Percentiles rank a stretch among this genome's conserved stretches.
These are phyloP conservation scores for Artomyces pyxidatus DNA, from an alignment of 768 basidiomycete species.

Conservation along the genomic window DNA sequence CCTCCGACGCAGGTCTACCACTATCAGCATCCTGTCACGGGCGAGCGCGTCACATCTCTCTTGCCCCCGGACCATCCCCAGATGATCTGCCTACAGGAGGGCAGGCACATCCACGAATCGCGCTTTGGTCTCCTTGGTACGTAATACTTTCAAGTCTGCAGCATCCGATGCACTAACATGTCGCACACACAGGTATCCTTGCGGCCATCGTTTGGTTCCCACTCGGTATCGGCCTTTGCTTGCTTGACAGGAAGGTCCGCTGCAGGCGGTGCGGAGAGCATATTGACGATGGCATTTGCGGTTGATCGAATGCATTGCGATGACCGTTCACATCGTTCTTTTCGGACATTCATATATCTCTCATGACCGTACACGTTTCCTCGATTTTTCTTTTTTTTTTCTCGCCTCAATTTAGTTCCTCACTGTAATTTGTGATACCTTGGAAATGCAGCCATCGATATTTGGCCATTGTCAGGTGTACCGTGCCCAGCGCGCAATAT, in stretches of 20 bases:
- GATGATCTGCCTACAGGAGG: constrained; percentile 74
- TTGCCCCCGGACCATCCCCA: constrained; percentile 73
- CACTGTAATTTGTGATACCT: too few species aligned
- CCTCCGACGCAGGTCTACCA: constrained; percentile 14
- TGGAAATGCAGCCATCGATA: too few species aligned
- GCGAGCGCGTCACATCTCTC: constrained; percentile 46
- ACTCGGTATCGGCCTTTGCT: constrained; percentile 67
- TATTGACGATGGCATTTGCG: constrained; percentile 27
- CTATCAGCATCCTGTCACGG: constrained; percentile 25
- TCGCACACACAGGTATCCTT: constrained; percentile 52
- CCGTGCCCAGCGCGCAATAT: too few species aligned
- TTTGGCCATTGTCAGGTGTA: too few species aligned
- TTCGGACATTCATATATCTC: too few species aligned
- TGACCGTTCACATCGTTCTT: too few species aligned
- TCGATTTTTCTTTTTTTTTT: too few species aligned
- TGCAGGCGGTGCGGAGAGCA: constrained; percentile 44
- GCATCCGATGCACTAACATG: neutral
- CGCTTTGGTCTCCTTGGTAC: constrained; percentile 65
- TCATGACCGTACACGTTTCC: too few species aligned
- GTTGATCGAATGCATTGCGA: neutral
- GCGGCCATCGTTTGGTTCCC: constrained; percentile 86
- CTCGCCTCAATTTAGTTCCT: too few species aligned
- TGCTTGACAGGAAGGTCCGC: constrained; percentile 63
- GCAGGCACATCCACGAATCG: constrained; percentile 48
- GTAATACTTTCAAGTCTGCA: constrained; percentile 17